These are phyloP conservation scores for Pseudognaphalium luteoalbum DNA, from an alignment of 129 eudicot species.

Conservation along the genomic window DNA sequence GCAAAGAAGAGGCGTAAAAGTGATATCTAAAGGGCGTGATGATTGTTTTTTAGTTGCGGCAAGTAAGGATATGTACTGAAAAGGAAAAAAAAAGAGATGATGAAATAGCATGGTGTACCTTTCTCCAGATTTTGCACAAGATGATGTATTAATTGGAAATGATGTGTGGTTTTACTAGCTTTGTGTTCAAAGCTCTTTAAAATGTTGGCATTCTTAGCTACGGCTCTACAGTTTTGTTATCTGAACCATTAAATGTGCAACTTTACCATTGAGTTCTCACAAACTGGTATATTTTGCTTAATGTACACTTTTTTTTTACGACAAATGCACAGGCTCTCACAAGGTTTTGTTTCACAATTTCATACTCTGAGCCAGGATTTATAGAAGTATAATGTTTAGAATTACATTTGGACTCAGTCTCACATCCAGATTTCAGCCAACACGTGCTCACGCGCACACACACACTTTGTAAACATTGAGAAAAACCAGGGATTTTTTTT, in stretches of 20 bases:
- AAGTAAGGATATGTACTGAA: constrained; percentile 17
- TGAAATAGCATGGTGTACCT: background rate
- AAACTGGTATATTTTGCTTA: background rate
- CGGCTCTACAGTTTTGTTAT: constrained; percentile 4
- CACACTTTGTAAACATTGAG: background rate
- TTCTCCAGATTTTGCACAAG: background rate
- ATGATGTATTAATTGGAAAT: background rate
- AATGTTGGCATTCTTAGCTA: constrained; percentile 12
- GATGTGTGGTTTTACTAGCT: background rate
- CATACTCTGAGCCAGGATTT: background rate
- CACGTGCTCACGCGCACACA: background rate
- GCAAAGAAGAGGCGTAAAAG: constrained; percentile 58
- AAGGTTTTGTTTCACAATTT: background rate
- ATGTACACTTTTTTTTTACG: background rate
- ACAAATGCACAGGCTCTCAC: background rate
- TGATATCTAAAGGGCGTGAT: constrained; percentile 28
- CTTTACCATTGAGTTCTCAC: background rate
- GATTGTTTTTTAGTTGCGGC: background rate
- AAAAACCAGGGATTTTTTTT: background rate
- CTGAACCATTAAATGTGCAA: constrained; percentile 5
- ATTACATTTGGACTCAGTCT: background rate
- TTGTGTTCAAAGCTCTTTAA: background rate
- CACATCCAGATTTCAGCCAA: background rate
- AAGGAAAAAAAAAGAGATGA: background rate
- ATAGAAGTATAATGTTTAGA: background rate